Base-by-base conservation (phyloP, 2,329 filamentous ascomycete genomes). In the Scytalidium sp. region DNA sequence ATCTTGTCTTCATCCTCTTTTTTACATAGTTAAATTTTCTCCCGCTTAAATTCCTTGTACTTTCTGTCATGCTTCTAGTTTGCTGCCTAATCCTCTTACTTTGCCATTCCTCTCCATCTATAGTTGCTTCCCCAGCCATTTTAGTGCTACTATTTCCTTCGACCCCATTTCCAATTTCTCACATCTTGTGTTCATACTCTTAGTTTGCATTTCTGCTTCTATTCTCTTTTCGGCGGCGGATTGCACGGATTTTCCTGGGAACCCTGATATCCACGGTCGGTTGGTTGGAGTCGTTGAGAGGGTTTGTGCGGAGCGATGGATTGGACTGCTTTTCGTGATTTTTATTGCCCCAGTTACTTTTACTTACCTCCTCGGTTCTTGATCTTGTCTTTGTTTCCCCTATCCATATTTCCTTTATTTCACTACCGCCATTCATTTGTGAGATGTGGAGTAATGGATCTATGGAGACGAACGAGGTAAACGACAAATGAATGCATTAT, bases 211-310 rank as follows among this genome's bases (percentile, higher is more conserved):
- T 36, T 36, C 32, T 36, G 32, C 8, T 4, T 36, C 32, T 36
- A 27, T 7, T 36, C 15, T 10, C 17, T n/a, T 9, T 36, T 36
- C 11, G 7, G 5, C 11, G 7, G 4, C 11, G 32, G 15, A 36
- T 36, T n/a, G 13, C 13, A 7, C 32, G 15, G 52, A 47, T 44
- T 56, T 50, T 22, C 51, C 43, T 49, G 25, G 46, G 49, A 15
- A 4, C 32, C 17, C 17, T n/a, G 7, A n/a, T 8, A 9, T 9
- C 32, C 15, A 36, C 13, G 11, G 4, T 10, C 32, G 32, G 32
- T 7, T 27, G 25, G 25, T 27, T n/a, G 32, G 32, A 15, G 13
- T 36, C 32, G 32, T 10, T 36, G 32, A 9, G 32, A 36, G 32
- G 32, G 13, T 36, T 36, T 36, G 32, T 10, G 32, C 17, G 32